phyloP scores from a whole-genome alignment of 176 grass and related monocot genomes.

The Triticum timopheevii region DNA sequence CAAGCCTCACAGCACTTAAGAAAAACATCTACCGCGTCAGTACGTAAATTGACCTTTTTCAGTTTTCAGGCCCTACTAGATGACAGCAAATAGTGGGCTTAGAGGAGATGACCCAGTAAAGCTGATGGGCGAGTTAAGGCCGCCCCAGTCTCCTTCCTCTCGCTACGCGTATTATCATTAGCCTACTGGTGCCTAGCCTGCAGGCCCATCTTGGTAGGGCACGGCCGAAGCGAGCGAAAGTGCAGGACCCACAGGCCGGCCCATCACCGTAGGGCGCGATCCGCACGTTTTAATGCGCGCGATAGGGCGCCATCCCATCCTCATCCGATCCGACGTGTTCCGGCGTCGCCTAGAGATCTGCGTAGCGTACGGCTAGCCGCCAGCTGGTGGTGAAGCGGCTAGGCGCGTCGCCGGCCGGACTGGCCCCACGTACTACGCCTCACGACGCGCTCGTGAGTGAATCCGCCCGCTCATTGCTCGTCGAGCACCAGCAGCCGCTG shows the following conservation, averaged over 20 bases:
- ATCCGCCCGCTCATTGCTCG: background rate
- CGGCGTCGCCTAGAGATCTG: background rate
- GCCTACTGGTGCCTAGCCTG: background rate
- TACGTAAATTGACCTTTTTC: background rate
- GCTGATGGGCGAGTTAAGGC: background rate
- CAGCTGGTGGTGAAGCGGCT: conserved; percentile 43
- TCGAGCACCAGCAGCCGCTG: background rate
- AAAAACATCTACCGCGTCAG: background rate
- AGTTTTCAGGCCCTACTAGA: background rate
- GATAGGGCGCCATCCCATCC: background rate
- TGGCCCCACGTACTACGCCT: background rate
- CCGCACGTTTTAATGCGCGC: background rate
- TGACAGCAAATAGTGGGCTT: background rate
- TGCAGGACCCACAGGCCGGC: background rate
- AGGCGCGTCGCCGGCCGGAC: background rate
- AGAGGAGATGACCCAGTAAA: background rate
- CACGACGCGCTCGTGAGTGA: conserved; percentile 34
- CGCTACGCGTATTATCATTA: background rate
- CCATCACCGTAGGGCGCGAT: background rate
- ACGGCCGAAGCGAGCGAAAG: background rate
- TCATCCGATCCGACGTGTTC: background rate
- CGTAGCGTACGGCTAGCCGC: conserved; percentile 1
- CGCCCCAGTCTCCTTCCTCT: background rate
- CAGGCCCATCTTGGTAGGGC: background rate
- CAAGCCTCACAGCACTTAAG: background rate